These are phyloP conservation scores for Mimosa bimucronata DNA, from an alignment of 306 rosid species.

Conservation along the genomic window DNA sequence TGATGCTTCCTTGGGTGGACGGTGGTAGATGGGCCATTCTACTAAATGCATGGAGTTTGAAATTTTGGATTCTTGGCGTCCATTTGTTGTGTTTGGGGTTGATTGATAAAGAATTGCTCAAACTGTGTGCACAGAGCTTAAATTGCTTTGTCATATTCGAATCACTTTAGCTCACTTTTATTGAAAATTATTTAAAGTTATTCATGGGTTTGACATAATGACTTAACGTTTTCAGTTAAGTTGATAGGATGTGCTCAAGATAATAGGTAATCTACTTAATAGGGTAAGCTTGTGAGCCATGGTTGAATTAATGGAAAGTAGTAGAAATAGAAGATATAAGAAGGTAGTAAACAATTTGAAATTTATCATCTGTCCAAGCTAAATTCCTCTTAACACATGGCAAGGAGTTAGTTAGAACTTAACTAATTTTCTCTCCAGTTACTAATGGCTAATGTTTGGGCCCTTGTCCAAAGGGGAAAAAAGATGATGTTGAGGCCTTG, in stretches of 20 bases:
- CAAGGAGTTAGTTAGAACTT: not conserved
- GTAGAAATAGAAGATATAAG: not conserved
- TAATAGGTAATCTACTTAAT: not conserved
- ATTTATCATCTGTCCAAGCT: not conserved
- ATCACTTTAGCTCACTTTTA: not conserved
- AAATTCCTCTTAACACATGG: not conserved
- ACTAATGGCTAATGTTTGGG: not conserved
- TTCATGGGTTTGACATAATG: not conserved
- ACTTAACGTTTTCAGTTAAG: not conserved
- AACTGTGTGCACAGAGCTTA: not conserved
- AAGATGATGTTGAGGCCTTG: not conserved
- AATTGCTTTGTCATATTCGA: not conserved
- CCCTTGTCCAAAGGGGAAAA: not conserved
- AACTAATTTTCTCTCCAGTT: not conserved
- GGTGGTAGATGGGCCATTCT: not conserved
- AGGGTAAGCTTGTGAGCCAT: not conserved
- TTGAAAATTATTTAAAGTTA: not conserved
- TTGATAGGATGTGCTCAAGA: not conserved
- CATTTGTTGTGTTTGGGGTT: not conserved
- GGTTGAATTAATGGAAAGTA: not conserved
- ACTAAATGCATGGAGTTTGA: not conserved
- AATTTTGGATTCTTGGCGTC: not conserved
- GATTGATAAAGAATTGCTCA: not conserved
- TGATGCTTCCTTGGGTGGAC: slow-evolving; percentile 3
- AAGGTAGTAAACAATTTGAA: not conserved